Conservation (phyloP, 805 yeast genomes). For the Ascoidea asiatica region DNA sequence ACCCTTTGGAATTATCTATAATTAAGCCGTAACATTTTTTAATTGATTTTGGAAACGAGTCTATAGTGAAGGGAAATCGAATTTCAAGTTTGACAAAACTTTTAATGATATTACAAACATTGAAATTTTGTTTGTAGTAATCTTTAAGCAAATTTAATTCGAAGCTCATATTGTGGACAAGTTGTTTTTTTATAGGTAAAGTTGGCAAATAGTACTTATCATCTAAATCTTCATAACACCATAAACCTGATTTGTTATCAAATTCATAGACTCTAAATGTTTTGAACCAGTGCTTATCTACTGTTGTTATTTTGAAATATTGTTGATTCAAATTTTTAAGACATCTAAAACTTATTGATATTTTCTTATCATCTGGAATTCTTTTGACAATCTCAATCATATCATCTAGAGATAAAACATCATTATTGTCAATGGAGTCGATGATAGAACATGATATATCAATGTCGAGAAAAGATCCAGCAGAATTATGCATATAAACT, state of each 20-base stretch:
- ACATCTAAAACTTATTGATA: constrained; percentile 10
- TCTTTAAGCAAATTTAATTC: constrained; percentile 9
- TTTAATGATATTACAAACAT: constrained; percentile 5
- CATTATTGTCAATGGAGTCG: constrained; percentile 8
- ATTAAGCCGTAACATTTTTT: constrained; percentile 10
- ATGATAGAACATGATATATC: constrained; percentile 11
- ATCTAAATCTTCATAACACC: constrained; percentile 11
- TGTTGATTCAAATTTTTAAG: constrained; percentile 11
- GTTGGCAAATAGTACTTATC: constrained; percentile 10
- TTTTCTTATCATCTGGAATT: constrained; percentile 10
- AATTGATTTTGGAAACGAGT: constrained; percentile 9
- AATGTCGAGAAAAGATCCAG: constrained; percentile 10
- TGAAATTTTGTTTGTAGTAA: constrained; percentile 7
- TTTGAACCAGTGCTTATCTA: constrained; percentile 12
- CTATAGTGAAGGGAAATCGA: constrained; percentile 10
- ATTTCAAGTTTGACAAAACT: constrained; percentile 11
- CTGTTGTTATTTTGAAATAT: constrained; percentile 9
- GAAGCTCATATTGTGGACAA: constrained; percentile 6
- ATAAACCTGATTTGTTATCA: constrained; percentile 10
- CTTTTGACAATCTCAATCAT: constrained; percentile 9
- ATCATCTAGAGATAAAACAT: constrained; percentile 9
- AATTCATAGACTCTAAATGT: constrained; percentile 10
- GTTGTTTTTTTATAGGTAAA: constrained; percentile 10
- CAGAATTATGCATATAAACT: constrained; percentile 9
- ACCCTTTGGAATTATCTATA: constrained; percentile 11